Evolutionary conservation across 2,329 filamentous ascomycete species (phyloP).

Genomic region (Cladobotryum protrusum): DNA sequence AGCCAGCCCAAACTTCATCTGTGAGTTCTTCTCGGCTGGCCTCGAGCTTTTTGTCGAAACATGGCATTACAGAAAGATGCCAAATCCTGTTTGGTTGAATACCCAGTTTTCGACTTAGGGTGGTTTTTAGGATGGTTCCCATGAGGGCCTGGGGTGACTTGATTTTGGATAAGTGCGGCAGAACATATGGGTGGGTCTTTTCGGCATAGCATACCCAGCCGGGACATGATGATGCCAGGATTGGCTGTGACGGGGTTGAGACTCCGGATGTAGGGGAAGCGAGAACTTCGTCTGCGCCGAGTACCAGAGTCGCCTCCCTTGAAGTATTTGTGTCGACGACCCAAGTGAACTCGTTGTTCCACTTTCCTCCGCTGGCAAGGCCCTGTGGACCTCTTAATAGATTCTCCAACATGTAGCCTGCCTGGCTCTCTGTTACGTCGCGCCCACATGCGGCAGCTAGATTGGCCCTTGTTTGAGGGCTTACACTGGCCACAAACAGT

Average conservation of each 20-base stretch:
- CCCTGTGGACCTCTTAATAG: constrained; percentile 64
- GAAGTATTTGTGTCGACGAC: constrained; percentile 84
- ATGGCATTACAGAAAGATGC: constrained; percentile 96
- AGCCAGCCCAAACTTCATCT: constrained; percentile 62
- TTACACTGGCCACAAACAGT: constrained; percentile 87
- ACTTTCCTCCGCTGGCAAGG: constrained; percentile 61
- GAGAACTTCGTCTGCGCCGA: constrained; percentile 67
- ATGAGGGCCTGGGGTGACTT: constrained; percentile 93
- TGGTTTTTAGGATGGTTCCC: constrained; percentile 84
- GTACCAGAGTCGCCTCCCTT: constrained; percentile 74
- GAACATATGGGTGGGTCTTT: constrained; percentile 90
- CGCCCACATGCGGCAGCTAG: constrained; percentile 76
- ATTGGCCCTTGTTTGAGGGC: constrained; percentile 83
- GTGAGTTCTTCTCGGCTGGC: constrained; percentile 91
- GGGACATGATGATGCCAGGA: constrained; percentile 85
- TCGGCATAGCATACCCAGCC: constrained; percentile 99
- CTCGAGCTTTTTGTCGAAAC: constrained; percentile 98
- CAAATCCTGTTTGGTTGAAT: constrained; percentile 78
- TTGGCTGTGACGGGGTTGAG: constrained; percentile 41
- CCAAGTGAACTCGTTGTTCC: constrained; percentile 77
- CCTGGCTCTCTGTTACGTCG: constrained; percentile 63
- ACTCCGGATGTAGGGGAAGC: constrained; percentile 19
- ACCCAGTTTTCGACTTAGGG: constrained; percentile 64
- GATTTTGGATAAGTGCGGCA: constrained; percentile 82
- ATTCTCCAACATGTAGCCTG: constrained; percentile 75